phyloP scores from a whole-genome alignment of 139 green algal genomes.

The Spirogloea muscicola region DNA sequence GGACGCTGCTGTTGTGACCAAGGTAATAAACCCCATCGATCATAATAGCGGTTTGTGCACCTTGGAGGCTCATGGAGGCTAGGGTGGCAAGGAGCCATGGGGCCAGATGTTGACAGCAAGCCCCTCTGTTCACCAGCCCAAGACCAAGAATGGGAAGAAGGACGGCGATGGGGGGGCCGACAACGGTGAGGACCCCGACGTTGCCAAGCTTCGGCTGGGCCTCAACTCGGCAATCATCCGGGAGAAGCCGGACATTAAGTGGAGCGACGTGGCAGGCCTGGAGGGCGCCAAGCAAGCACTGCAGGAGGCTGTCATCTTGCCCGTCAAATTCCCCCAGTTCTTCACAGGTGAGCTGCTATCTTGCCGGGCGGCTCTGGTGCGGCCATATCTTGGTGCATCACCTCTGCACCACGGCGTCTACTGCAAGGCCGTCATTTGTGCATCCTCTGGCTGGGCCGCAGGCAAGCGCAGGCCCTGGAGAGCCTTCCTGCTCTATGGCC shows the following conservation, averaged over 20 bases:
- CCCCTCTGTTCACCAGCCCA: no score
- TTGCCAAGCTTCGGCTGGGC: constrained; percentile 72
- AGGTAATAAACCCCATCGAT: no score
- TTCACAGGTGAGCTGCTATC: constrained; percentile 92
- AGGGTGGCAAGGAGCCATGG: no score
- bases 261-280: constrained; percentile 97
- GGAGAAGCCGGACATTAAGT: constrained; percentile 94
- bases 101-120: no score
- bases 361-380: no score
- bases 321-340: constrained; percentile 99
- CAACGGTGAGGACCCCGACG: constrained; percentile 61
- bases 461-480: constrained; percentile 97
- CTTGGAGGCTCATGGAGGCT: no score
- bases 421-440: neutral
- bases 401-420: no score
- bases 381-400: no score
- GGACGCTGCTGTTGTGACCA: constrained; percentile 36
- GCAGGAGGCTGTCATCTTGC: constrained; percentile 99
- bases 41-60: no score
- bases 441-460: neutral
- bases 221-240: constrained; percentile 76
- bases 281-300: constrained; percentile 94
- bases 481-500: constrained; percentile 96
- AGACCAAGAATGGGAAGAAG: constrained; percentile 35
- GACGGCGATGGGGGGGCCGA: constrained; percentile 37